Evolutionary conservation across 306 rosid genomes (phyloP), one percentile per base, ranked within the genome.

Genomic region (Spatholobus suberectus): DNA sequence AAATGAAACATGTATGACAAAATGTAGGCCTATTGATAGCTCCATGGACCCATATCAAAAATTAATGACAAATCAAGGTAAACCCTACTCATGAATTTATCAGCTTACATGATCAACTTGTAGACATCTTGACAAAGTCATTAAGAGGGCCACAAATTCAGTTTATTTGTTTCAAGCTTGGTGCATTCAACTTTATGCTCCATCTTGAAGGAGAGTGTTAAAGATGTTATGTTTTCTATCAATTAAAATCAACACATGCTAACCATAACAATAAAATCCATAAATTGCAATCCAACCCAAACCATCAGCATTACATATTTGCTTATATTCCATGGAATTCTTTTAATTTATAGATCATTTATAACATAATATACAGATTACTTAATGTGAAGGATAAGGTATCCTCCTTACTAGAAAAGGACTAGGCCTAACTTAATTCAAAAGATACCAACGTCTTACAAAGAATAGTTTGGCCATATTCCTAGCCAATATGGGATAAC

Each of bases 181-280:
- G n/a, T n/a, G n/a, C n/a, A n/a, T n/a, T n/a, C n/a, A n/a, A n/a
- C n/a, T n/a, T n/a, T n/a, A n/a, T n/a, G n/a, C n/a, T n/a, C n/a
- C n/a, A n/a, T n/a, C n/a, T n/a, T n/a, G n/a, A n/a, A n/a, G n/a
- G n/a, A n/a, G n/a, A n/a, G n/a, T n/a, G n/a, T n/a, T n/a, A n/a
- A n/a, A n/a, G n/a, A n/a, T n/a, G n/a, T n/a, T n/a, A n/a, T n/a
- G n/a, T n/a, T n/a, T n/a, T n/a, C n/a, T n/a, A n/a, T n/a, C n/a
- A n/a, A n/a, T n/a, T 34, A 73, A 51, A 73, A 49, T 73, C 46
- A 59, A 41, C 32, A 59, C 58, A 51, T 20, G 14, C n/a, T 35
- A 77, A 63, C 47, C 23, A 61, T 46, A 76, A 27, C 15, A 63
- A 78, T 18, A 47, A 55, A 66, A 26, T 59, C 29, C 49, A 47